phyloP scores from a whole-genome alignment of 1,139 yeast genomes.

The Nakaseomyces bracarensis region DNA sequence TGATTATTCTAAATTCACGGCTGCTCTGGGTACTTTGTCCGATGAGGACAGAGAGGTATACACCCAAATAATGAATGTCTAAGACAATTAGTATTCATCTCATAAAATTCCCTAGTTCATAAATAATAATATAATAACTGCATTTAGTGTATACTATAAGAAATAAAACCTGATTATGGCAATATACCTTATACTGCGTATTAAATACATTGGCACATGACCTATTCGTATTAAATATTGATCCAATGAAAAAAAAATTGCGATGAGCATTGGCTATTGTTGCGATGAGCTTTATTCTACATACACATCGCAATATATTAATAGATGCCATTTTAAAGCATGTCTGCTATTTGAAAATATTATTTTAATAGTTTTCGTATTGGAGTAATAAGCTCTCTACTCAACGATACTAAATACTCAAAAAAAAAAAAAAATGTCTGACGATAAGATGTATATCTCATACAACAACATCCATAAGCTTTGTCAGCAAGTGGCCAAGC shows the following conservation, averaged over 20 bases:
- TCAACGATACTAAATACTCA: not conserved
- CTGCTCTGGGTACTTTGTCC: slow-evolving; percentile 29
- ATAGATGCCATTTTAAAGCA: too few relatives aligned
- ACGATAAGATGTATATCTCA: slow-evolving; percentile 65
- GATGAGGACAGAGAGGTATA: slow-evolving; percentile 33
- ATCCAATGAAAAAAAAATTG: not conserved
- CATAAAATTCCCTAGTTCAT: not conserved
- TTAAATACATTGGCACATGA: too few relatives aligned
- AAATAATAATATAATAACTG: not conserved
- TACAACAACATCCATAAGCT: slow-evolving; percentile 91
- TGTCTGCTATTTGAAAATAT: too few relatives aligned
- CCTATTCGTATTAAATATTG: too few relatives aligned
- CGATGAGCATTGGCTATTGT: not conserved
- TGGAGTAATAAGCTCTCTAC: too few relatives aligned
- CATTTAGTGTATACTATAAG: not conserved
- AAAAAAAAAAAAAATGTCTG: slow-evolving; percentile 10
- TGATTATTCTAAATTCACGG: slow-evolving; percentile 33
- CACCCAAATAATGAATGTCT: slow-evolving; percentile 24
- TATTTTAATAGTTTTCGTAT: too few relatives aligned
- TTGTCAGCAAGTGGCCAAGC: slow-evolving; percentile 76
- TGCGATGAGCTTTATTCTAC: not conserved
- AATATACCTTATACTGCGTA: too few relatives aligned
- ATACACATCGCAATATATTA: not conserved
- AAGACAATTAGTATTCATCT: too few relatives aligned
- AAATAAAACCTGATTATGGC: not conserved